A percentile compares a stretch with the other conserved stretches of the same genome.
Conservation (phyloP, 179 eudicot genomes). For the Silene noctiflora region DNA sequence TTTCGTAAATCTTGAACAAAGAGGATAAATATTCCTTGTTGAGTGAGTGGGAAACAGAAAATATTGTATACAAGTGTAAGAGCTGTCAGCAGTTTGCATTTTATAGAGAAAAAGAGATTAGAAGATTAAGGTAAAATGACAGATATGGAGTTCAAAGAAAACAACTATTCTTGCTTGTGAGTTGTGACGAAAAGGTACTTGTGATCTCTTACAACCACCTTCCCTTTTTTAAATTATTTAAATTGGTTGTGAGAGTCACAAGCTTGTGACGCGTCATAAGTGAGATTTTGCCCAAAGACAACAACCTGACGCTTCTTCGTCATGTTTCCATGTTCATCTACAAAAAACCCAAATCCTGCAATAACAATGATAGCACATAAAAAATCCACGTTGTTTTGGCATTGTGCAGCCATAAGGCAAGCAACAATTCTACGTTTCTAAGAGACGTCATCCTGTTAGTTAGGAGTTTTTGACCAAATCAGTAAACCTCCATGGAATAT, state of each 20-base stretch:
- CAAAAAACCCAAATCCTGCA: slow-evolving; percentile 83
- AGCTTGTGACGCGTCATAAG: too few species aligned
- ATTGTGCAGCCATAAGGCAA: background rate
- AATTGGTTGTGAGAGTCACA: too few species aligned
- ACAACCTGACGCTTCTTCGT: slow-evolving; percentile 82
- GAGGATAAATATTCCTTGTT: background rate
- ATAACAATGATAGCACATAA: background rate
- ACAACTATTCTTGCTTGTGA: slow-evolving; percentile 25
- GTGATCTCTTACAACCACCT: too few species aligned
- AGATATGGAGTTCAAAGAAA: background rate
- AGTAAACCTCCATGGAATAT: too few species aligned
- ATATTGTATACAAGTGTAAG: background rate
- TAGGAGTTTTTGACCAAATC: too few species aligned
- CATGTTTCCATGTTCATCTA: slow-evolving; percentile 71
- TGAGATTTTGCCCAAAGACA: background rate
- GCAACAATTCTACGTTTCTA: background rate
- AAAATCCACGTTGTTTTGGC: background rate
- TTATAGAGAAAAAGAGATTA: background rate
- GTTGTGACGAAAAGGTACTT: too few species aligned
- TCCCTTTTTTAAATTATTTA: too few species aligned
- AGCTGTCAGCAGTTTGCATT: background rate
- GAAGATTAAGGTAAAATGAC: background rate
- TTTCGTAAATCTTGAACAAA: background rate
- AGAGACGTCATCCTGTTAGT: too few species aligned
- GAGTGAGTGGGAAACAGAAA: background rate